Percentiles rank a stretch among this genome's conserved stretches.
phyloP scores from a whole-genome alignment of 169 alveolate genomes.

The Theileria orientalis region DNA sequence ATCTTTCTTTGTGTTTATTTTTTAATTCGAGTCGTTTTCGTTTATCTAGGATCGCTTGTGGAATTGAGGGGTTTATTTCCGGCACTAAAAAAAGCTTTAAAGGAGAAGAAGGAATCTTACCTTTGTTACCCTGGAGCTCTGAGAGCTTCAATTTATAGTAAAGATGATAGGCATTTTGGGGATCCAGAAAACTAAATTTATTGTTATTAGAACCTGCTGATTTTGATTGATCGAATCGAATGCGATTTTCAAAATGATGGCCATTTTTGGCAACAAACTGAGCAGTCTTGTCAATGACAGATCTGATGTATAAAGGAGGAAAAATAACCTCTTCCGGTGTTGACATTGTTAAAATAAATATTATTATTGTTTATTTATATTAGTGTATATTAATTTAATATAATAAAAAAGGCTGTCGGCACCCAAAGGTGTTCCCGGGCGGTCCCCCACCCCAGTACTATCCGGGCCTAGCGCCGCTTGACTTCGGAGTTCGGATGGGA shows the following conservation, averaged over 20 bases:
- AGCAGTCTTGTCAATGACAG: slow-evolving; percentile 87
- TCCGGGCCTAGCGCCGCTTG: slow-evolving; percentile 90
- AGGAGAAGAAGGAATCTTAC: slow-evolving; percentile 20
- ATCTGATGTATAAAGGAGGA: not conserved
- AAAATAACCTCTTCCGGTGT: not conserved
- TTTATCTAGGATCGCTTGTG: slow-evolving; percentile 75
- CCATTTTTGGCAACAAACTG: slow-evolving; percentile 90
- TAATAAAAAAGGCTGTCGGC: slow-evolving; percentile 59
- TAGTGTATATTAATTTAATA: not conserved
- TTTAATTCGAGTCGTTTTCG: slow-evolving; percentile 68
- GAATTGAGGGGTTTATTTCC: slow-evolving; percentile 74
- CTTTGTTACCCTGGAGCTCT: slow-evolving; percentile 72
- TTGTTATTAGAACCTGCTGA: slow-evolving; percentile 51
- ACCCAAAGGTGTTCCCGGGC: slow-evolving; percentile 78
- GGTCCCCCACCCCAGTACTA: slow-evolving; percentile 89
- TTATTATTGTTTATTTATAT: not conserved
- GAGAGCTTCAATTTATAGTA: slow-evolving; percentile 80
- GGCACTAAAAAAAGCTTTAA: slow-evolving; percentile 24
- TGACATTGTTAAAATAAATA: too few relatives aligned
- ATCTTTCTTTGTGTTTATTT: slow-evolving; percentile 62
- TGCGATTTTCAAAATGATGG: slow-evolving; percentile 82
- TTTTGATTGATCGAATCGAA: slow-evolving; percentile 73
- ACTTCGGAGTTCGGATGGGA: slow-evolving; percentile 92
- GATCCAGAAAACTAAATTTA: slow-evolving; percentile 78
- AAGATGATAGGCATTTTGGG: slow-evolving; percentile 81